phyloP scores from a whole-genome alignment of 2,329 filamentous ascomycete species.

The Escovopsis sp. region DNA sequence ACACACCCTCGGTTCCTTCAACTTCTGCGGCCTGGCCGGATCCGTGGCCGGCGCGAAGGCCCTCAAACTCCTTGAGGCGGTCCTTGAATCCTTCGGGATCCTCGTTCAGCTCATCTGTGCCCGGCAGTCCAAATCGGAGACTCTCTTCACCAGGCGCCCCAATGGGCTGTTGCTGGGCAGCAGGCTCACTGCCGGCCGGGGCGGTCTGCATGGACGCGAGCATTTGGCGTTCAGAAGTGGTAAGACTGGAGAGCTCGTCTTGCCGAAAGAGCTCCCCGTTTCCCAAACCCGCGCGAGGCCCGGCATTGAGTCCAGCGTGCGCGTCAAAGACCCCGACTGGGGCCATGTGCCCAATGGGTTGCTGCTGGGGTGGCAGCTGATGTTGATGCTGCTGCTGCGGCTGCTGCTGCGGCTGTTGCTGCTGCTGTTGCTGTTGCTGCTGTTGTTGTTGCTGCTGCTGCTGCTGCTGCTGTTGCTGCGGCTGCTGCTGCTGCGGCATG shows the following conservation, averaged over 20 bases:
- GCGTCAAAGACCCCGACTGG: constrained; percentile 60
- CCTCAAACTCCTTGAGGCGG: constrained; percentile 71
- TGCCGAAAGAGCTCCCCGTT: constrained; percentile 45
- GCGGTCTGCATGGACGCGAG: constrained; percentile 24
- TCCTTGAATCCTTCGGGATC: constrained; percentile 50
- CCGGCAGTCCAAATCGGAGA: constrained; percentile 33
- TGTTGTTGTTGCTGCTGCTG: no score
- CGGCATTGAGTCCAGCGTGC: constrained; percentile 18
- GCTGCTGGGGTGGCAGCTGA: no score
- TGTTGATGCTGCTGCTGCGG: no score
- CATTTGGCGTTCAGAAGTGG: constrained; percentile 36
- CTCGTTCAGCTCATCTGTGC: constrained; percentile 33
- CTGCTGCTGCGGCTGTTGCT: no score
- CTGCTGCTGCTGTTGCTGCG: no score
- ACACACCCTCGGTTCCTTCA: constrained; percentile 6
- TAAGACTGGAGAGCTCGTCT: constrained; percentile 59
- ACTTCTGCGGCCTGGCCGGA: constrained; percentile 26
- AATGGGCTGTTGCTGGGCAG: constrained; percentile 20
- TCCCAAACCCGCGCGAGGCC: constrained; percentile 14
- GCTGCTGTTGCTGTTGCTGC: no score
- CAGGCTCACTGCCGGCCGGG: constrained; percentile 6
- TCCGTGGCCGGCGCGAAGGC: constrained; percentile 60
- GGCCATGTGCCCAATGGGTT: constrained; percentile 39
- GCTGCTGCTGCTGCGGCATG: constrained; percentile 15
- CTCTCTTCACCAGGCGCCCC: constrained; percentile 20